Conservation (phyloP, 768 basidiomycete genomes). For the Tulasnella sp. region DNA sequence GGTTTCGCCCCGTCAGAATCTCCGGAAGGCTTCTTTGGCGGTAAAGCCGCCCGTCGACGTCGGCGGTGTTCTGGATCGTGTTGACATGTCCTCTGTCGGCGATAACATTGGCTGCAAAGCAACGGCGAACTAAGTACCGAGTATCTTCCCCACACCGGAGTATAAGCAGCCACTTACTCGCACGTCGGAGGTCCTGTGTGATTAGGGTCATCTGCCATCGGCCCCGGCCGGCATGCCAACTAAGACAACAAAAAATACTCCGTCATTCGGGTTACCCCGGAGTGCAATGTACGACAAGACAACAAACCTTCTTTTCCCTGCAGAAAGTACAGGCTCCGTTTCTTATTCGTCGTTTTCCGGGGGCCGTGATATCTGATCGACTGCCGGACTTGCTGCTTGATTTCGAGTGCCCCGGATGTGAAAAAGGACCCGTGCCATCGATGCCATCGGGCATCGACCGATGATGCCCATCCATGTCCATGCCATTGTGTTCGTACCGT, state of each 20-base stretch:
- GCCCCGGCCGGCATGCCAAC: constrained; percentile 25
- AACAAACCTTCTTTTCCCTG: constrained; percentile 24
- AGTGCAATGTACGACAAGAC: not conserved
- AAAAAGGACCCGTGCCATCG: not conserved
- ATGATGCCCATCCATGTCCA: constrained; percentile 20
- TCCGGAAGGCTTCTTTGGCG: constrained; percentile 18
- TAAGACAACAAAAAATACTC: not conserved
- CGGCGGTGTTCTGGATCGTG: constrained; percentile 26
- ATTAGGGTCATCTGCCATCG: constrained; percentile 26
- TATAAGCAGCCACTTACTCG: constrained; percentile 9
- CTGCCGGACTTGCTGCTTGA: constrained; percentile 18
- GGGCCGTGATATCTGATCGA: constrained; percentile 7
- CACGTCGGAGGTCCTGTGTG: constrained; percentile 18
- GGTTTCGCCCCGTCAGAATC: constrained; percentile 5
- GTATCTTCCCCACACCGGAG: not conserved
- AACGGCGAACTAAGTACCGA: not conserved
- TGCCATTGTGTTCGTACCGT: constrained; percentile 14
- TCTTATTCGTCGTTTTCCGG: constrained; percentile 20
- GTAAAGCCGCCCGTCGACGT: constrained; percentile 17
- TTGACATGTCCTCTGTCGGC: constrained; percentile 25
- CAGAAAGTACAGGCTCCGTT: constrained; percentile 25
- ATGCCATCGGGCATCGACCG: constrained; percentile 8
- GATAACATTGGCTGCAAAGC: constrained; percentile 24
- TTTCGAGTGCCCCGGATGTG: constrained; percentile 11
- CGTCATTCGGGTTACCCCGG: not conserved